These are phyloP conservation scores for Crithidia mellificae DNA, from an alignment of 208 protist species.

Conservation along the genomic window DNA sequence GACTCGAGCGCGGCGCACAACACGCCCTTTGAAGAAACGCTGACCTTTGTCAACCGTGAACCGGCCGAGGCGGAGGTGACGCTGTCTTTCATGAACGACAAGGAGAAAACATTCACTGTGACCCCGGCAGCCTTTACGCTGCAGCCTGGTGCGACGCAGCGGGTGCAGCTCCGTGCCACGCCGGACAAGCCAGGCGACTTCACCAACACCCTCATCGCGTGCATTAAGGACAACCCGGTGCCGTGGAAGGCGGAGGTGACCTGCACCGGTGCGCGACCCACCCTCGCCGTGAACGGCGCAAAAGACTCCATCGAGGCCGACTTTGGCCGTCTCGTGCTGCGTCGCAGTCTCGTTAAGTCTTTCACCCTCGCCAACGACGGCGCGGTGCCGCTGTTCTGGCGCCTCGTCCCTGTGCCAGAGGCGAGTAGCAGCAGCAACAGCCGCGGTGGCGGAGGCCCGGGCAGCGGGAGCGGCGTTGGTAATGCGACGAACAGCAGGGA, in stretches of 20 bases:
- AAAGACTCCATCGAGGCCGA: conserved; percentile 73
- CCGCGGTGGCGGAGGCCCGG: not conserved
- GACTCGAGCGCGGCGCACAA: not conserved
- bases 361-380: conserved; percentile 80
- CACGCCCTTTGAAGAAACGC: conserved; percentile 45
- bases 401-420: conserved; percentile 24
- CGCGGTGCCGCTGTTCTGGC: conserved; percentile 79
- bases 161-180: conserved; percentile 78
- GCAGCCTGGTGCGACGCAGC: conserved; percentile 69
- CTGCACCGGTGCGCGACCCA: conserved; percentile 85
- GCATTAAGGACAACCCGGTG: conserved; percentile 91
- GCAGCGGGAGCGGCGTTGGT: not conserved
- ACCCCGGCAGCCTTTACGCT: conserved; percentile 75
- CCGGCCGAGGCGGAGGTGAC: conserved; percentile 73
- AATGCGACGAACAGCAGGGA: not conserved
- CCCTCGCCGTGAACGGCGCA: conserved; percentile 69
- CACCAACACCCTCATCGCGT: conserved; percentile 82
- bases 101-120: conserved; percentile 85
- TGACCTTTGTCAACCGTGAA: conserved; percentile 92
- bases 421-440: not conserved
- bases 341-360: conserved; percentile 37
- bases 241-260: conserved; percentile 85
- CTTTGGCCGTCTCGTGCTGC: conserved; percentile 80
- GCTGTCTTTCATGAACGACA: conserved; percentile 80
- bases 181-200: conserved; percentile 87